phyloP scores from a whole-genome alignment of 768 basidiomycete genomes.

The Suillus hirtellus region DNA sequence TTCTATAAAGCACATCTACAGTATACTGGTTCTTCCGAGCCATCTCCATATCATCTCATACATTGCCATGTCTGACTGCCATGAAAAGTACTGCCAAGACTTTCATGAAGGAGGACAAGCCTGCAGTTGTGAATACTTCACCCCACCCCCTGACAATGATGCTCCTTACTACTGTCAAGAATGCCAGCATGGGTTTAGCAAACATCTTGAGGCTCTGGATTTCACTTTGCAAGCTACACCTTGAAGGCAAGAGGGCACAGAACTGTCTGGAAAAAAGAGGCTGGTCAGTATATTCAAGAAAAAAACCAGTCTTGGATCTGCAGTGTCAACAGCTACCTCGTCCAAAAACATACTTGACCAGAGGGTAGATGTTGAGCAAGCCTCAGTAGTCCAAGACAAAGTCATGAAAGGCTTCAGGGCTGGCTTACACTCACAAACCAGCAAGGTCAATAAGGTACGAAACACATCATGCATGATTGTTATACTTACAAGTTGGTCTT shows the following conservation, averaged over 20 bases:
- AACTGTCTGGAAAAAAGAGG: too few species aligned
- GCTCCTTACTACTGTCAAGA: conserved; percentile 6
- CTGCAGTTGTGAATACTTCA: conserved; percentile 7
- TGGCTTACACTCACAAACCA: background rate
- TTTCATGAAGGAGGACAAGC: background rate
- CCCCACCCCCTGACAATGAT: background rate
- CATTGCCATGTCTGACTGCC: background rate
- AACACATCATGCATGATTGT: background rate
- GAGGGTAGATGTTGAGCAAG: background rate
- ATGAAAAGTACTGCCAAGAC: conserved; percentile 1
- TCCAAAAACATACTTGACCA: background rate
- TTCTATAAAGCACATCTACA: background rate
- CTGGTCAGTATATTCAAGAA: too few species aligned
- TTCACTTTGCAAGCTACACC: background rate
- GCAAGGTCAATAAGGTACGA: background rate
- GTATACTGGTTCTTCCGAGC: background rate
- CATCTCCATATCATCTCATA: background rate
- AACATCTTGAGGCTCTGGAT: background rate
- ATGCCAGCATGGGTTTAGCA: conserved; percentile 11
- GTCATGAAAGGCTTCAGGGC: background rate
- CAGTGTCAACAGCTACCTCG: background rate
- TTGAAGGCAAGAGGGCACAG: background rate
- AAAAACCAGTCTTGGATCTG: too few species aligned
- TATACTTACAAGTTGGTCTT: background rate
- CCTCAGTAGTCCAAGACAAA: background rate